Percentiles rank a stretch among this genome's conserved stretches.
These are phyloP conservation scores for Saksenaea oblongispora DNA, from an alignment of 371 early-diverging fungal species.

Conservation along the genomic window DNA sequence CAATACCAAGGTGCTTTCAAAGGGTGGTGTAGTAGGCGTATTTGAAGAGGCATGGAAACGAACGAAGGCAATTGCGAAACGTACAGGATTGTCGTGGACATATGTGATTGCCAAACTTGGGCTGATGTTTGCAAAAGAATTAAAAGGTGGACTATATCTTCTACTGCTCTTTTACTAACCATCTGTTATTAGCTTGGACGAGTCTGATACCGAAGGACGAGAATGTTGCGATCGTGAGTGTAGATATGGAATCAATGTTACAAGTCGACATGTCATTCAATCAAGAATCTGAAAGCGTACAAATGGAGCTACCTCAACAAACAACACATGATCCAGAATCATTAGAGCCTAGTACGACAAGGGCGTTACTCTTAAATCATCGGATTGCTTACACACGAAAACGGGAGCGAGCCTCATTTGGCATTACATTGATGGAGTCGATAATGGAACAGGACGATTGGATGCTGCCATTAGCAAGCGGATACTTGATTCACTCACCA, in stretches of 20 bases:
- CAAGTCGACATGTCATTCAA: conserved; percentile 22
- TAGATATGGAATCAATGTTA: conserved; percentile 54
- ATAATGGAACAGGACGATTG: conserved; percentile 37
- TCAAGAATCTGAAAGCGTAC: neutral
- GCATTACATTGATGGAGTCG: conserved; percentile 21
- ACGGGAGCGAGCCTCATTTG: conserved; percentile 34
- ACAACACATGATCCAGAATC: conserved; percentile 10
- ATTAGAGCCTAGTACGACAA: conserved; percentile 38
- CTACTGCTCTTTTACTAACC: neutral
- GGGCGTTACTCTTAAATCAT: conserved; percentile 56
- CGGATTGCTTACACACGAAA: conserved; percentile 55
- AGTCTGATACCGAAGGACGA: conserved; percentile 28
- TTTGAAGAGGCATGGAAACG: conserved; percentile 41
- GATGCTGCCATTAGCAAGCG: conserved; percentile 63
- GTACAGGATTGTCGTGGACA: conserved; percentile 24
- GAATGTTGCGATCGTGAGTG: conserved; percentile 46
- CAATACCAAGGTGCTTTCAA: neutral
- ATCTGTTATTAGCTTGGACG: conserved; percentile 40
- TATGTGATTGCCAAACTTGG: conserved; percentile 41
- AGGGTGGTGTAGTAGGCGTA: conserved; percentile 8
- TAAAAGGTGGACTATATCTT: conserved; percentile 13
- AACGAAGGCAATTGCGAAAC: conserved; percentile 23
- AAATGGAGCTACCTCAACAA: neutral
- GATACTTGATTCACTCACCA: conserved; percentile 54
- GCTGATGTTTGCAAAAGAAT: conserved; percentile 38